Conservation (phyloP, 179 eudicot species). For the Silene vulgaris region DNA sequence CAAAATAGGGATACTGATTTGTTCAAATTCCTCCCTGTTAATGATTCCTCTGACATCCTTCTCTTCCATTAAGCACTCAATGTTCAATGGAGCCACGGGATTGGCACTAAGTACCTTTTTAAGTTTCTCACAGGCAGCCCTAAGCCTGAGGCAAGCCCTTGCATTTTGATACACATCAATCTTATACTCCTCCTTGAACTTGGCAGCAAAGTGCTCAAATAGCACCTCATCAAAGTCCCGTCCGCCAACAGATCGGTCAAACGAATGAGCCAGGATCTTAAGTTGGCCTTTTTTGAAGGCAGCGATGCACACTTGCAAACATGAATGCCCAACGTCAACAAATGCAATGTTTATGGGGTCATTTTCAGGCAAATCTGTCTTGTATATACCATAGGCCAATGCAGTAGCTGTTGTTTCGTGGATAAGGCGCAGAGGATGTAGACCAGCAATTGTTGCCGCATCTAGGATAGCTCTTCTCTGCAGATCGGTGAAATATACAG, state of each 20-base stretch:
- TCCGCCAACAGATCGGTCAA: slow-evolving; percentile 77
- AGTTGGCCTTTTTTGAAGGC: slow-evolving; percentile 84
- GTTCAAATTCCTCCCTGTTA: slow-evolving; percentile 85
- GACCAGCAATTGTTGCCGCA: slow-evolving; percentile 84
- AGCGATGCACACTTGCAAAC: slow-evolving; percentile 88
- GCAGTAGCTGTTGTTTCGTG: slow-evolving; percentile 97
- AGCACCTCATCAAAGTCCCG: slow-evolving; percentile 85
- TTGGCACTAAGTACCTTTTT: slow-evolving; percentile 92
- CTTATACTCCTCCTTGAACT: slow-evolving; percentile 73
- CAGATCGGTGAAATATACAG: slow-evolving; percentile 85
- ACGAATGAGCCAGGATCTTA: slow-evolving; percentile 72
- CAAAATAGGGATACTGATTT: slow-evolving; percentile 68
- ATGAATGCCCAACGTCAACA: slow-evolving; percentile 82
- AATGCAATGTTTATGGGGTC: slow-evolving; percentile 77
- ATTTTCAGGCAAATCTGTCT: slow-evolving; percentile 85
- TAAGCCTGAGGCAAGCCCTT: slow-evolving; percentile 79
- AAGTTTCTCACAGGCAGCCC: slow-evolving; percentile 74
- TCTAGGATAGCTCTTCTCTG: slow-evolving; percentile 83
- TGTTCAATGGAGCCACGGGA: slow-evolving; percentile 89
- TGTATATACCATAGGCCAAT: slow-evolving; percentile 86
- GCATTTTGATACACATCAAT: slow-evolving; percentile 81
- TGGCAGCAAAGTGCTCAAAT: slow-evolving; percentile 77
- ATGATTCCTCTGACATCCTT: slow-evolving; percentile 78
- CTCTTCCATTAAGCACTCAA: slow-evolving; percentile 91
- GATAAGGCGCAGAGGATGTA: slow-evolving; percentile 67